Evolutionary conservation across 208 protist species (phyloP).

Genomic region (Crithidia bombi): DNA sequence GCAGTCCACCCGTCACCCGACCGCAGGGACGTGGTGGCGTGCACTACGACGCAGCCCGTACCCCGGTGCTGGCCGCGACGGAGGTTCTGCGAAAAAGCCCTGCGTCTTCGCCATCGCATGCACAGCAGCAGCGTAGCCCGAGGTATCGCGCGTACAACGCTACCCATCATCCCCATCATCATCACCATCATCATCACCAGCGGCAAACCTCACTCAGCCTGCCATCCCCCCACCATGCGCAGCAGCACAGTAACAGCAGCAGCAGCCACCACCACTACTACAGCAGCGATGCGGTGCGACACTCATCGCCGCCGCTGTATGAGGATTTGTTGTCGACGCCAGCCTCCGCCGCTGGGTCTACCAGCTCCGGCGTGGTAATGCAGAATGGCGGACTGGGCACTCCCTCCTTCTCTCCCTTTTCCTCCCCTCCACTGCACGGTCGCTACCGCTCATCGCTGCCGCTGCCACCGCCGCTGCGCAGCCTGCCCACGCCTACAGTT

Average conservation of each 20-base stretch:
- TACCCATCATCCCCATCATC: constrained; percentile 3
- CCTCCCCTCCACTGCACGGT: background rate
- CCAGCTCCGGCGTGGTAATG: background rate
- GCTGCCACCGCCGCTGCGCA: constrained; percentile 30
- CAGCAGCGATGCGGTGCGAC: background rate
- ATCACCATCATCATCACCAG: background rate
- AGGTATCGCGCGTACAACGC: background rate
- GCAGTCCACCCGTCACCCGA: too few relatives aligned
- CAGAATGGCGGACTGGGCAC: background rate
- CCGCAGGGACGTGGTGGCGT: too few relatives aligned
- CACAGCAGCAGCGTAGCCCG: background rate
- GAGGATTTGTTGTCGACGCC: background rate
- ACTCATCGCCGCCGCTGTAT: background rate
- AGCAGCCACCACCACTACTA: background rate
- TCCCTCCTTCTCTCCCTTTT: background rate
- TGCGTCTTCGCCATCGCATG: background rate
- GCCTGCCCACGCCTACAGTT: background rate
- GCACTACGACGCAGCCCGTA: too few relatives aligned
- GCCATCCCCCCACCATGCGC: background rate
- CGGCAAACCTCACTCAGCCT: background rate
- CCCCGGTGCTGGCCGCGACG: too few relatives aligned
- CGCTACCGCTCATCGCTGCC: constrained; percentile 27
- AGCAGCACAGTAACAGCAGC: constrained; percentile 2
- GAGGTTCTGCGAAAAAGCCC: background rate
- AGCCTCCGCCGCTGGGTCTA: background rate